A percentile compares a stretch with the other conserved stretches of the same genome.
Conservation (phyloP, 148 eudicot species). For the Cornus suecica region DNA sequence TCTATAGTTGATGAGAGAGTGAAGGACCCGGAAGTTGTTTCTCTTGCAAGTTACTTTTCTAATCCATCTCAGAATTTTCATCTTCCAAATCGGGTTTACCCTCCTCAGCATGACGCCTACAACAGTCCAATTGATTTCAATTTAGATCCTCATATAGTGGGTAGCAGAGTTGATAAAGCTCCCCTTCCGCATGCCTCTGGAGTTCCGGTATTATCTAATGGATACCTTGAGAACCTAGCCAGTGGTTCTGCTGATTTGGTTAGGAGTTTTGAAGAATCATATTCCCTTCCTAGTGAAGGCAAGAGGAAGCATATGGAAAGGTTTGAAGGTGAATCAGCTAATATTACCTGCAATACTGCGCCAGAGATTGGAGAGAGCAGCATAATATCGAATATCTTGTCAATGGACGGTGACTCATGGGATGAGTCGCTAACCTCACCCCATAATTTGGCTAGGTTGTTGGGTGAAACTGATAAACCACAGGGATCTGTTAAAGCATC, state of each 20-base stretch:
- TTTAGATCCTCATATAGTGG: slow-evolving; percentile 29
- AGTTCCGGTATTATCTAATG: slow-evolving; percentile 38
- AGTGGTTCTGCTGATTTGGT: slow-evolving; percentile 28
- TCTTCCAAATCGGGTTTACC: slow-evolving; percentile 31
- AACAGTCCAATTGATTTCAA: slow-evolving; percentile 24
- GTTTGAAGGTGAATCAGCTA: slow-evolving; percentile 36
- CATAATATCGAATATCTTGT: slow-evolving; percentile 84
- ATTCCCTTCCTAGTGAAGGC: slow-evolving; percentile 30
- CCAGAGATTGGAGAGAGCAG: slow-evolving; percentile 68
- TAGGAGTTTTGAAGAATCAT: slow-evolving; percentile 21
- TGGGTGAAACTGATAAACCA: slow-evolving; percentile 59
- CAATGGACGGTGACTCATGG: slow-evolving; percentile 82
- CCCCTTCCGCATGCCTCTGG: slow-evolving; percentile 23
- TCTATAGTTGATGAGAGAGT: slow-evolving; percentile 56
- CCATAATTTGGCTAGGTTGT: slow-evolving; percentile 62
- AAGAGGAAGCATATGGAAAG: slow-evolving; percentile 34
- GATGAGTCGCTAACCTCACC: slow-evolving; percentile 73
- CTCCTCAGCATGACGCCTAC: slow-evolving; percentile 34
- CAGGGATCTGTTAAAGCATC: slow-evolving; percentile 43
- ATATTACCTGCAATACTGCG: slow-evolving; percentile 28
- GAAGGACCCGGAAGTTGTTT: slow-evolving; percentile 53
- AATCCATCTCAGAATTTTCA: slow-evolving; percentile 38
- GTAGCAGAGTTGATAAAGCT: slow-evolving; percentile 32
- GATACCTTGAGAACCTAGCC: slow-evolving; percentile 33
- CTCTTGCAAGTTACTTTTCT: slow-evolving; percentile 27